These are phyloP conservation scores for Coemansia sp. DNA, from an alignment of 192 early-diverging fungal species.

Conservation along the genomic window DNA sequence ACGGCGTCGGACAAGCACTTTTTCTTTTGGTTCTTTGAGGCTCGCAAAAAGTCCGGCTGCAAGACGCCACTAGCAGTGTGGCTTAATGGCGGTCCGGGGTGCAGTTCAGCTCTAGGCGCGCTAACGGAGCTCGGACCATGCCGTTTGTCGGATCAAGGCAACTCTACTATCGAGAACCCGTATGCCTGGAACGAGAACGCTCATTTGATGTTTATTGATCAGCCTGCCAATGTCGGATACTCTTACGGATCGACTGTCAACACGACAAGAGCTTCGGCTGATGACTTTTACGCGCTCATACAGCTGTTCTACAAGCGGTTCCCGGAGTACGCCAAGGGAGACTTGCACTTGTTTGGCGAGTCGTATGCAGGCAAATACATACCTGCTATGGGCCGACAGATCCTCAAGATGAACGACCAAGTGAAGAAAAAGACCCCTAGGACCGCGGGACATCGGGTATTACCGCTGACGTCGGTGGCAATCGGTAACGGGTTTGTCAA, in stretches of 20 bases:
- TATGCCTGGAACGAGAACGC: constrained; percentile 90
- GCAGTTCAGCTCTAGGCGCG: constrained; percentile 71
- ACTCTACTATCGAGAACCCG: constrained; percentile 68
- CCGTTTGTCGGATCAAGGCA: constrained; percentile 69
- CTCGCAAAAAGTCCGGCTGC: constrained; percentile 60
- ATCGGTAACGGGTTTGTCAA: constrained; percentile 94
- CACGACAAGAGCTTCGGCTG: constrained; percentile 72
- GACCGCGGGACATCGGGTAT: constrained; percentile 5
- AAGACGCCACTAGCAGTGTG: constrained; percentile 76
- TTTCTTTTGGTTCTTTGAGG: constrained; percentile 97
- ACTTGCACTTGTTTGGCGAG: constrained; percentile 90
- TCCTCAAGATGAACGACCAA: constrained; percentile 66
- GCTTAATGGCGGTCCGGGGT: constrained; percentile 86
- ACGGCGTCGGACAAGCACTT: constrained; percentile 71
- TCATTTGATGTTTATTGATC: constrained; percentile 80
- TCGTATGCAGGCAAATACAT: constrained; percentile 89
- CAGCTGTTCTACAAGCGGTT: constrained; percentile 85
- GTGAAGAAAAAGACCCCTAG: neutral
- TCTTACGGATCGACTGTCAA: constrained; percentile 74
- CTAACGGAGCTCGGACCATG: constrained; percentile 87
- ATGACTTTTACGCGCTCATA: constrained; percentile 85
- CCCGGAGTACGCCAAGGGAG: constrained; percentile 68
- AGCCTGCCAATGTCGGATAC: constrained; percentile 90
- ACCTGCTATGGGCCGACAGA: constrained; percentile 79
- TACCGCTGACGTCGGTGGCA: constrained; percentile 71